Evolutionary conservation across 139 green algal genomes (phyloP).

Genomic region (Chlamydomonas asymmetrica): DNA sequence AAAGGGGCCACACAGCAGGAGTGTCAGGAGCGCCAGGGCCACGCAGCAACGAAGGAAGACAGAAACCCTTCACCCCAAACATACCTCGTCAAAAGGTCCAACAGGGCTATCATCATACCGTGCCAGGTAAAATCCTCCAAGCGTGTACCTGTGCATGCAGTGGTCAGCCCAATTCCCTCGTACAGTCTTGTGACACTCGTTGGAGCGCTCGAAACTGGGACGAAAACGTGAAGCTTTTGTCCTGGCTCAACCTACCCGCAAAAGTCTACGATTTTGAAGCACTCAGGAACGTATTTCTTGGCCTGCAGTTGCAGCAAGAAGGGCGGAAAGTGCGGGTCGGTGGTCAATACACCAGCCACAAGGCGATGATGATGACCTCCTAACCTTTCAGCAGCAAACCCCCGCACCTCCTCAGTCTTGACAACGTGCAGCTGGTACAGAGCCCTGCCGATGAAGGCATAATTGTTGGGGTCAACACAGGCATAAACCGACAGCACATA

Average conservation of each 20-base stretch:
- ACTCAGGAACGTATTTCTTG: conserved; percentile 74
- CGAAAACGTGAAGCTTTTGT: too few relatives aligned
- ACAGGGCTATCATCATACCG: conserved; percentile 89
- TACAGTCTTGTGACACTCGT: too few relatives aligned
- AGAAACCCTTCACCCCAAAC: too few relatives aligned
- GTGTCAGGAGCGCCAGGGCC: background rate
- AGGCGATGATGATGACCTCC: background rate
- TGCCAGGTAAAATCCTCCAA: conserved; percentile 93
- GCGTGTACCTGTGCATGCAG: conserved; percentile 71
- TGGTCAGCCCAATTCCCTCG: too few relatives aligned
- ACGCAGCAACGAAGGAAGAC: too few relatives aligned
- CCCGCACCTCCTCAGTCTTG: conserved; percentile 62
- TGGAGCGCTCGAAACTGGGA: too few relatives aligned
- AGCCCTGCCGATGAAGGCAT: conserved; percentile 52
- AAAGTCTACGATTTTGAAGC: conserved; percentile 83
- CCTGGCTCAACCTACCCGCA: conserved; percentile 87
- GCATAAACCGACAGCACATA: background rate
- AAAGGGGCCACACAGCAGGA: background rate
- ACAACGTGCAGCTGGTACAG: conserved; percentile 90
- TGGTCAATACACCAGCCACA: too few relatives aligned
- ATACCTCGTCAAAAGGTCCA: conserved; percentile 90
- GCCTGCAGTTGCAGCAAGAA: conserved; percentile 69
- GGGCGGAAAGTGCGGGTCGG: too few relatives aligned
- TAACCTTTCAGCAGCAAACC: too few relatives aligned
- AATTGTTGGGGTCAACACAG: background rate